Evolutionary conservation across 257 asterid species (phyloP).

Genomic region (Scutellaria barbata): DNA sequence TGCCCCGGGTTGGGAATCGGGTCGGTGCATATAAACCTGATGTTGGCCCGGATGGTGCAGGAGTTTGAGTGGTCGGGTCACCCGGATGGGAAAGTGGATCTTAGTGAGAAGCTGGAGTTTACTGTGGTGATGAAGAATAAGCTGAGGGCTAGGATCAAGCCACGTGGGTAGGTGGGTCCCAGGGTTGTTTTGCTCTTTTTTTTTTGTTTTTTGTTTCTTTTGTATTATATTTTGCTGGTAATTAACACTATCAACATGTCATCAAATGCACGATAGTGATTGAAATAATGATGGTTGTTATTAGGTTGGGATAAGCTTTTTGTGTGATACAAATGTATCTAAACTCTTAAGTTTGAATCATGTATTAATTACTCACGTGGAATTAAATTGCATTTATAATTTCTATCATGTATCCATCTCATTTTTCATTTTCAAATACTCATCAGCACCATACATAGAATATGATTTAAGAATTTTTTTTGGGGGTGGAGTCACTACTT

Average conservation of each 20-base stretch:
- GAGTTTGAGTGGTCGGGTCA: conserved; percentile 84
- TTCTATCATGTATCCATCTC: no score
- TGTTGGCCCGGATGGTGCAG: conserved; percentile 94
- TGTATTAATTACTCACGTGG: no score
- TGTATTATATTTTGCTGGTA: neutral
- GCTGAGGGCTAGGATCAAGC: conserved; percentile 60
- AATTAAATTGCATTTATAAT: no score
- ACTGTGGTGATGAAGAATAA: conserved; percentile 91
- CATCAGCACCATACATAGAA: no score
- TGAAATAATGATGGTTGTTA: neutral
- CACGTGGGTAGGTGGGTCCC: conserved; percentile 41
- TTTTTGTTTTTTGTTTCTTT: neutral
- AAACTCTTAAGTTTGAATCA: neutral
- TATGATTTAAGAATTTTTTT: no score
- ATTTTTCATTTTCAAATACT: no score
- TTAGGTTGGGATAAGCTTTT: neutral
- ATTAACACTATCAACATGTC: neutral
- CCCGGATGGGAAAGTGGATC: conserved; percentile 73
- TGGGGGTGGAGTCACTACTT: no score
- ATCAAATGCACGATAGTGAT: neutral
- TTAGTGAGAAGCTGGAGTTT: conserved; percentile 73
- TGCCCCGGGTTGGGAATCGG: conserved; percentile 92
- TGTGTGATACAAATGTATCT: neutral
- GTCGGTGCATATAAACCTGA: conserved; percentile 65
- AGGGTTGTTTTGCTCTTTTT: neutral